These are phyloP conservation scores for Pichia exigua DNA, from an alignment of 805 yeast species.

Conservation along the genomic window DNA sequence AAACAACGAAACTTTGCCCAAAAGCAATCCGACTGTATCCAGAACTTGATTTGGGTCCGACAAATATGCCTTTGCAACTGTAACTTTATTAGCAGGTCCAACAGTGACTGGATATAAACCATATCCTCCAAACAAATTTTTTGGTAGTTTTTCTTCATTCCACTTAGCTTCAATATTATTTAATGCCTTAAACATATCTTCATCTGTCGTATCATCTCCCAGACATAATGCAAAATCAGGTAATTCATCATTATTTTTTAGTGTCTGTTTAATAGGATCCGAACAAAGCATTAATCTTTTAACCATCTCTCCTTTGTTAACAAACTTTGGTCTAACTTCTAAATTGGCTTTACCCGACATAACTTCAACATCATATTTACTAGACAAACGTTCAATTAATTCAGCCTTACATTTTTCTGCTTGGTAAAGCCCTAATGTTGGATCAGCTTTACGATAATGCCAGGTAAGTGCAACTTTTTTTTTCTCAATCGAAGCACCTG, in stretches of 20 bases:
- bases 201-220: conserved; percentile 97
- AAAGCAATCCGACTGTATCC: conserved; percentile 71
- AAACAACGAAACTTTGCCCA: conserved; percentile 72
- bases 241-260: conserved; percentile 31
- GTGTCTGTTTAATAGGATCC: conserved; percentile 38
- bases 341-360: conserved; percentile 97
- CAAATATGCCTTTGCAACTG: conserved; percentile 79
- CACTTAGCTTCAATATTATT: conserved; percentile 51
- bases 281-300: conserved; percentile 61
- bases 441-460: conserved; percentile 95
- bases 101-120: conserved; percentile 83
- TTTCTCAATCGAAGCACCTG: conserved; percentile 79
- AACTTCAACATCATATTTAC: conserved; percentile 76
- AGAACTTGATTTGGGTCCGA: conserved; percentile 78
- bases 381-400: conserved; percentile 44
- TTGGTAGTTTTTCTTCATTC: conserved; percentile 35
- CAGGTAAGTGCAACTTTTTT: conserved; percentile 94
- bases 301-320: conserved; percentile 95
- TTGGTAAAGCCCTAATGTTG: conserved; percentile 84
- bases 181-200: conserved; percentile 88
- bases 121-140: conserved; percentile 42
- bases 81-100: conserved; percentile 83
- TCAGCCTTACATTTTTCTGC: conserved; percentile 66
- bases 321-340: conserved; percentile 92
- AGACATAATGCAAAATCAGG: conserved; percentile 85